phyloP scores from a whole-genome alignment of 352 stramenopile genomes.

The Aphanomyces astaci region DNA sequence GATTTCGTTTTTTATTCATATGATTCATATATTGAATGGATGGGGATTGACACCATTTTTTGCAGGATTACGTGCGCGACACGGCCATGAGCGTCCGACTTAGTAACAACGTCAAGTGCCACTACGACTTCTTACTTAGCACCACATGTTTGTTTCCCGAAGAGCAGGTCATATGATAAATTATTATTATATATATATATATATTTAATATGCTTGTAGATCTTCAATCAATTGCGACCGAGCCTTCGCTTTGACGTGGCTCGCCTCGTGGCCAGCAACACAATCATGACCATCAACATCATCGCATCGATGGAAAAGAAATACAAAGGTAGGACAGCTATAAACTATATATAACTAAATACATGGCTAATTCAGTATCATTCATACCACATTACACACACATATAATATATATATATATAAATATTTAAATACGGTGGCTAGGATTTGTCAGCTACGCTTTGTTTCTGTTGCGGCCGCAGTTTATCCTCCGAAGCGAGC shows the following conservation, averaged over 20 bases:
- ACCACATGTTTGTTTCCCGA: conserved; percentile 54
- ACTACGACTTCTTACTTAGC: conserved; percentile 18
- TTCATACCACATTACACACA: no score
- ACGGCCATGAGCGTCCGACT: conserved; percentile 43
- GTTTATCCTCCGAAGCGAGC: conserved; percentile 58
- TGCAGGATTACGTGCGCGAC: conserved; percentile 71
- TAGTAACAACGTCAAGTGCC: conserved; percentile 53
- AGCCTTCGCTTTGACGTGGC: conserved; percentile 75
- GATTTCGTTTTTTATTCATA: no score
- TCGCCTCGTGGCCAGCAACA: conserved; percentile 64
- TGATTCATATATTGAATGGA: no score
- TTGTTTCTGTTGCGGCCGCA: conserved; percentile 74
- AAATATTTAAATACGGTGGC: no score
- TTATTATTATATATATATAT: background rate
- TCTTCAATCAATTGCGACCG: conserved; percentile 74
- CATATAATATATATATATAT: no score
- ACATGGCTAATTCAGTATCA: no score
- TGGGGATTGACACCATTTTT: no score
- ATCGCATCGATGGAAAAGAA: conserved; percentile 81
- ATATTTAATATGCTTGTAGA: no score
- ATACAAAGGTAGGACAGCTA: conserved; percentile 48
- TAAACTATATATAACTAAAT: background rate
- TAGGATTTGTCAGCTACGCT: conserved; percentile 71
- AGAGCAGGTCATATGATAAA: conserved; percentile 41
- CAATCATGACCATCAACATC: conserved; percentile 68